phyloP scores from a whole-genome alignment of 169 alveolate species.

The Babesia sp. region DNA sequence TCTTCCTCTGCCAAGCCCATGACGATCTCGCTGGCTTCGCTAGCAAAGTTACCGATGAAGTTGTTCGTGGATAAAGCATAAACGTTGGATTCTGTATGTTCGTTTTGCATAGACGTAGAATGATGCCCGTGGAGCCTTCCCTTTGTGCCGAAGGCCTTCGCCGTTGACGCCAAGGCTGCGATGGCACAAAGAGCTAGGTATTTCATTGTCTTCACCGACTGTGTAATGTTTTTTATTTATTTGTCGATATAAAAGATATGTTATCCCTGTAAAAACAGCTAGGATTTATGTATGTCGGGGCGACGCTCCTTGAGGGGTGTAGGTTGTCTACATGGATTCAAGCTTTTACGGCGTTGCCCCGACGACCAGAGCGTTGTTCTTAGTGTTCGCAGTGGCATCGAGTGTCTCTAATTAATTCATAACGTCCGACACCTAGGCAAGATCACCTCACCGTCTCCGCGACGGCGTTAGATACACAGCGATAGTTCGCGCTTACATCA shows the following conservation, averaged over 20 bases:
- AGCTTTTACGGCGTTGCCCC: not conserved
- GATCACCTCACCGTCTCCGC: too few relatives aligned
- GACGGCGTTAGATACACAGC: too few relatives aligned
- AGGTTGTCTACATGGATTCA: not conserved
- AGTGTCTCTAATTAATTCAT: too few relatives aligned
- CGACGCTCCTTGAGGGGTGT: not conserved
- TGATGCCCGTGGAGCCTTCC: not conserved
- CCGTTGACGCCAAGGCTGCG: not conserved
- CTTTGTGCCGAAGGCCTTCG: slow-evolving; percentile 13
- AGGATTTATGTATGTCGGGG: not conserved
- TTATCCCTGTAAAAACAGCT: not conserved
- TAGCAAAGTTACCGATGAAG: not conserved
- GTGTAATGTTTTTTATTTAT: not conserved
- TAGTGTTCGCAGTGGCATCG: too few relatives aligned
- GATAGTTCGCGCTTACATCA: too few relatives aligned
- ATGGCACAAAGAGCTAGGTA: not conserved
- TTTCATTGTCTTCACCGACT: slow-evolving; percentile 1
- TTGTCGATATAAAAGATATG: not conserved
- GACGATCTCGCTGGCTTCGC: not conserved
- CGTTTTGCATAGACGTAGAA: not conserved
- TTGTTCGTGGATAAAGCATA: not conserved
- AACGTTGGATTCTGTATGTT: not conserved
- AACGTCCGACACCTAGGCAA: too few relatives aligned
- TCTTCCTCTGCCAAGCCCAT: not conserved
- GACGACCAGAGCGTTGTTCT: too few relatives aligned